Percentiles rank a stretch among this genome's conserved stretches.
These are phyloP conservation scores for Zelopaecilomyces penicillatus DNA, from an alignment of 2,329 filamentous ascomycete genomes.

Conservation along the genomic window DNA sequence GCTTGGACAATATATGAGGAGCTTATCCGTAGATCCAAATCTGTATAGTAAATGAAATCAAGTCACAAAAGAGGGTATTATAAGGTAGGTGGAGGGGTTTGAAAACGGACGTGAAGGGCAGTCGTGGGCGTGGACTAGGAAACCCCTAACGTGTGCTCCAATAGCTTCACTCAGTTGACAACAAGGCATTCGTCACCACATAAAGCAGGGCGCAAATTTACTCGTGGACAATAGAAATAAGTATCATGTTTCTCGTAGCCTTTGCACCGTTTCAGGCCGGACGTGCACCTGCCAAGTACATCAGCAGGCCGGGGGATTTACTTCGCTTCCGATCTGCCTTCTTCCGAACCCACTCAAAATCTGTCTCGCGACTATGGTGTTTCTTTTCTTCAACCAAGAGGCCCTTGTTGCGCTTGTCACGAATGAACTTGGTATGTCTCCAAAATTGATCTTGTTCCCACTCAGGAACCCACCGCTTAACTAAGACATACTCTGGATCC, in stretches of 20 bases:
- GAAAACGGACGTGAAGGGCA: too few relatives aligned
- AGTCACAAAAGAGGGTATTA: too few relatives aligned
- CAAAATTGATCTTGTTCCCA: slow-evolving; percentile 65
- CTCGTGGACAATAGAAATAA: too few relatives aligned
- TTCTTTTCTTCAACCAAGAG: slow-evolving; percentile 40
- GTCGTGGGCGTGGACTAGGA: too few relatives aligned
- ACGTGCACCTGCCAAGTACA: slow-evolving; percentile 48
- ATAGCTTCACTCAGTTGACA: too few relatives aligned
- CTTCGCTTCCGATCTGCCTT: slow-evolving; percentile 45
- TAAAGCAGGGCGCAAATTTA: too few relatives aligned
- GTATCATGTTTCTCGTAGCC: too few relatives aligned
- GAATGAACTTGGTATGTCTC: slow-evolving; percentile 58
- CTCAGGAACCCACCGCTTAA: slow-evolving; percentile 65
- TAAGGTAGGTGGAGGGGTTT: too few relatives aligned
- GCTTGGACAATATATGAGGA: slow-evolving; percentile 98
- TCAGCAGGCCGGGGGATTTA: slow-evolving; percentile 47
- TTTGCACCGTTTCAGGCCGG: slow-evolving; percentile 24
- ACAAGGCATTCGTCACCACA: too few relatives aligned
- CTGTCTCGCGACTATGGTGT: slow-evolving; percentile 33
- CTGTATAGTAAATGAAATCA: too few relatives aligned
- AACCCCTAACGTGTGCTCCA: too few relatives aligned
- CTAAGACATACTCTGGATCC: slow-evolving; percentile 63
- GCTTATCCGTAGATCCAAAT: slow-evolving; percentile 55
- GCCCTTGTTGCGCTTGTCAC: slow-evolving; percentile 43
- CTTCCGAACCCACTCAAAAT: slow-evolving; percentile 51